These are phyloP conservation scores for Leccinum fibrillosum DNA, from an alignment of 768 basidiomycete genomes.

Conservation along the genomic window DNA sequence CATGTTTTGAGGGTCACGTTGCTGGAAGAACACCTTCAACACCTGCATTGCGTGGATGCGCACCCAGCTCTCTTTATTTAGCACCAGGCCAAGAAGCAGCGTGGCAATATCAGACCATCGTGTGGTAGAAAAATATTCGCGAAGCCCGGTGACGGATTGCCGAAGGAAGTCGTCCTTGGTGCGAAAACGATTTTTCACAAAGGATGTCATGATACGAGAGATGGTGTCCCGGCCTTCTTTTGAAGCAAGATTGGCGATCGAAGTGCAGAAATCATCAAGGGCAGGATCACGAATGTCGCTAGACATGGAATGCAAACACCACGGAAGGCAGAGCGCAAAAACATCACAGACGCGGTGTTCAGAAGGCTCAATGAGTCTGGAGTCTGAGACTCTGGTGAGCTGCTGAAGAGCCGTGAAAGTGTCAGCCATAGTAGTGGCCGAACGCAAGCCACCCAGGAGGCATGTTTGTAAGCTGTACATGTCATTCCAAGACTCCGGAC, in stretches of 20 bases:
- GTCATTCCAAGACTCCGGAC: slow-evolving; percentile 71
- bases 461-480: slow-evolving; percentile 62
- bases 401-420: slow-evolving; percentile 68
- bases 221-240: slow-evolving; percentile 74
- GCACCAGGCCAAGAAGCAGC: slow-evolving; percentile 78
- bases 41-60: slow-evolving; percentile 82
- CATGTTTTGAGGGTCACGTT: slow-evolving; percentile 72
- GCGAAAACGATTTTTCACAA: slow-evolving; percentile 82
- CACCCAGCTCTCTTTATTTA: slow-evolving; percentile 82
- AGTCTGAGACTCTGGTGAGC: slow-evolving; percentile 58
- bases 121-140: slow-evolving; percentile 77
- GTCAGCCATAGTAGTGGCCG: slow-evolving; percentile 60
- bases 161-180: slow-evolving; percentile 92
- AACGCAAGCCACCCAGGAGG: slow-evolving; percentile 76
- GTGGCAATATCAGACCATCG: slow-evolving; percentile 81
- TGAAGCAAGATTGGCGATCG: slow-evolving; percentile 70
- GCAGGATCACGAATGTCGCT: slow-evolving; percentile 54
- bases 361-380: slow-evolving; percentile 66
- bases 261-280: slow-evolving; percentile 67
- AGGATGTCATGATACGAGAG: slow-evolving; percentile 84
- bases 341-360: slow-evolving; percentile 75
- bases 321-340: slow-evolving; percentile 80
- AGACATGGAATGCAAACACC: slow-evolving; percentile 81
- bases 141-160: slow-evolving; percentile 79
- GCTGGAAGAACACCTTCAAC: slow-evolving; percentile 85